Conservation (phyloP, 345 rosid genomes). For the Brassica carinata region DNA sequence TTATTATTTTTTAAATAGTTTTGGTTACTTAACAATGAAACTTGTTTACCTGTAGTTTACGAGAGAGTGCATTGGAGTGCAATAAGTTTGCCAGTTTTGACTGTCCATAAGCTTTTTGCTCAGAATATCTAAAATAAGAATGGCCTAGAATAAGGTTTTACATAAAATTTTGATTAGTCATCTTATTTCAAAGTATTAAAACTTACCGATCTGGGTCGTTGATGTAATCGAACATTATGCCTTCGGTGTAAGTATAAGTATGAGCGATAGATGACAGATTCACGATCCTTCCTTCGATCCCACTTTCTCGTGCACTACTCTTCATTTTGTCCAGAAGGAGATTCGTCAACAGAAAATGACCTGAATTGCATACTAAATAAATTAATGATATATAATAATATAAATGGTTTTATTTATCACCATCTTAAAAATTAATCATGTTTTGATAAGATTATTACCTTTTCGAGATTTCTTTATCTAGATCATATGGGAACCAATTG, state of each 20-base stretch:
- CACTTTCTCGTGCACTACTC: conserved; percentile 51
- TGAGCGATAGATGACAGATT: conserved; percentile 91
- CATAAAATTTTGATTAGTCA: neutral
- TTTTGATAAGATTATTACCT: neutral
- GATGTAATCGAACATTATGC: conserved; percentile 62
- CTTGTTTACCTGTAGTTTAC: conserved; percentile 60
- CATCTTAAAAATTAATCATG: too few relatives aligned
- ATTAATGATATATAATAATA: too few relatives aligned
- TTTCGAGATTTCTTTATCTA: neutral
- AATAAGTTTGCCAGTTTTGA: conserved; percentile 85
- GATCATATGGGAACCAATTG: neutral
- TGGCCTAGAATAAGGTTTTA: neutral
- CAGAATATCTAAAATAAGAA: conserved; percentile 58
- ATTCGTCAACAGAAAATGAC: conserved; percentile 86
- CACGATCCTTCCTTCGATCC: conserved; percentile 81
- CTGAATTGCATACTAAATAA: conserved; percentile 39
- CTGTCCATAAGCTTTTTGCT: conserved; percentile 89
- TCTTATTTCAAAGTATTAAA: neutral
- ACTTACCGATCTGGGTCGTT: conserved; percentile 52
- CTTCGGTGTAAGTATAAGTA: conserved; percentile 56
- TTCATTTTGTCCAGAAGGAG: conserved; percentile 87
- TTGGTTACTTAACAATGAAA: neutral
- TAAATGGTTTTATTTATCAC: too few relatives aligned
- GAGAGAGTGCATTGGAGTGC: conserved; percentile 84
- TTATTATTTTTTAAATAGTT: too few relatives aligned